Percentiles rank a stretch among this genome's conserved stretches.
phyloP scores from a whole-genome alignment of 495 filamentous ascomycete genomes.

The Aspergillus funiculosus region DNA sequence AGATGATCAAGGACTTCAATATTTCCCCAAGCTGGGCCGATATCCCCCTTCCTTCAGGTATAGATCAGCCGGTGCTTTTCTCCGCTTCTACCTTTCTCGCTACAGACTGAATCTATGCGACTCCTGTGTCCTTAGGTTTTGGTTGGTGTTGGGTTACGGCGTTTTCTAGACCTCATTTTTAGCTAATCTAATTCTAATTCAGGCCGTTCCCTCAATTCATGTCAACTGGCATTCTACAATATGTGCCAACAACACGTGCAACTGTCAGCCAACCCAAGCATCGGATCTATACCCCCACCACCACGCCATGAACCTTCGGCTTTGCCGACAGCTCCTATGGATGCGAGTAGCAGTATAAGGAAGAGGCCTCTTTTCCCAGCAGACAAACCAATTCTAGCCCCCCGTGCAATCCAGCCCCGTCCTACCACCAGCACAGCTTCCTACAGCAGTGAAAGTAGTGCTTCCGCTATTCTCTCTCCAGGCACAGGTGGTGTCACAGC shows the following conservation, averaged over 20 bases:
- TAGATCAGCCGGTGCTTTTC: conserved; percentile 12
- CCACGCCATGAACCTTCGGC: conserved; percentile 24
- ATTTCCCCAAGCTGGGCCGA: conserved; percentile 52
- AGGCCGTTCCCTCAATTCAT: conserved; percentile 45
- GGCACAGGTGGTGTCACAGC: conserved; percentile 19
- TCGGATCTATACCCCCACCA: conserved; percentile 22
- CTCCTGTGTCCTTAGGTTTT: background rate
- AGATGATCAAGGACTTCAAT: conserved; percentile 44
- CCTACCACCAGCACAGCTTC: conserved; percentile 33
- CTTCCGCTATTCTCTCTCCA: conserved; percentile 37
- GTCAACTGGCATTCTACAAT: conserved; percentile 32
- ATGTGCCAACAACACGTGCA: conserved; percentile 31
- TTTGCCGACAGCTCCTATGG: conserved; percentile 22
- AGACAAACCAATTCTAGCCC: conserved; percentile 30
- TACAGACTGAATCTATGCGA: background rate
- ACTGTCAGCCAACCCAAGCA: conserved; percentile 21
- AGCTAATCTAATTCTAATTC: conserved; percentile 16
- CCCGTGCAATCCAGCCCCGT: conserved; percentile 40
- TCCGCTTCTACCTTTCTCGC: background rate
- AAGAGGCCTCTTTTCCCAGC: conserved; percentile 34
- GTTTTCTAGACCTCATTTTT: background rate
- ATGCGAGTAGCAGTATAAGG: conserved; percentile 21
- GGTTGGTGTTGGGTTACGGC: no score
- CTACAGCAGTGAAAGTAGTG: conserved; percentile 37
- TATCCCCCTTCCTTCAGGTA: conserved; percentile 53